Base-by-base conservation (phyloP, 2,329 filamentous ascomycete genomes). In the Drechslerella coelobrocha region DNA sequence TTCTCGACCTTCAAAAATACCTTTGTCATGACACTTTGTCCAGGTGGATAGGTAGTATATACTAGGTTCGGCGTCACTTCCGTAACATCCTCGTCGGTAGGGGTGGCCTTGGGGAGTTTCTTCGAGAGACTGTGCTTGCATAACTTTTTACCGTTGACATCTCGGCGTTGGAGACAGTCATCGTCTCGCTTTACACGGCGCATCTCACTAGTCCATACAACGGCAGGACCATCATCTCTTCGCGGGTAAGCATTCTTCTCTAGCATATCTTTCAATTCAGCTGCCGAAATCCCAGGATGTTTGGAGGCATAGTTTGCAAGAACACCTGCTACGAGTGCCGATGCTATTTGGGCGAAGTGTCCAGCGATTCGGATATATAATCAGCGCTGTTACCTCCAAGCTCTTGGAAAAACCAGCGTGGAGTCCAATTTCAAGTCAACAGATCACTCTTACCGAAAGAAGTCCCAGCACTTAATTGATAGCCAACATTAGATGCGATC, bases 401-500 rank as follows among this genome's bases (percentile, higher is more conserved):
- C 7, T 48, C 17, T 21, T 9, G 17, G 4, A 48, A 3, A 14
- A 14, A 5, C 12, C 34, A n/a, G n/a, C n/a, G n/a, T n/a, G n/a
- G n/a, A n/a, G n/a, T n/a, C n/a, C n/a, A n/a, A n/a, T n/a, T n/a
- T n/a, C n/a, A 37, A 37, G 14, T 37, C 31, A 14, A 37, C 31
- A 41, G 39, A 14, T 39, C 27, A 24, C 17, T 45, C 63, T 61
- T 50, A 69, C 65, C 43, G 21, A 62, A 69, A 8, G 65, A 69
- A 17, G 65, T 62, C 7, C 65, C 65, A 14, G 34, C 34, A 23
- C 27, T 50, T 8, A 69, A 21, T 37, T 69, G 65, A 54, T 62
- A 62, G 2, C 65, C 65, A 48, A 59, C 59, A 26, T 69, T 69
- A 8, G 65, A 69, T 2, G 59, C 52, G 21, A 69, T 62, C 39